A percentile compares a stretch with the other conserved stretches of the same genome.
phyloP scores from a whole-genome alignment of 2,329 filamentous ascomycete genomes.

The Alternaria infectoria region DNA sequence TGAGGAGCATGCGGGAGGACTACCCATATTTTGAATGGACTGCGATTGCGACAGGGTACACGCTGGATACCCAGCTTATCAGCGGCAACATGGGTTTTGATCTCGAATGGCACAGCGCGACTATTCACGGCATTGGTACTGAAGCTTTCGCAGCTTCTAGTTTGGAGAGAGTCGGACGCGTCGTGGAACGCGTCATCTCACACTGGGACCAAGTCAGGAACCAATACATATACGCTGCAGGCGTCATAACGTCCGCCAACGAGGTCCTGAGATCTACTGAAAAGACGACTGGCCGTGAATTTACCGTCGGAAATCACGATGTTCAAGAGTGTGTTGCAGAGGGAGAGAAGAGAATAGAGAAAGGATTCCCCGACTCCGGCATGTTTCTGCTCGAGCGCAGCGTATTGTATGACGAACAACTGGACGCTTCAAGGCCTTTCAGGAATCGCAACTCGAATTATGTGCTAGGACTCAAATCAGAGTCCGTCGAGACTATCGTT shows the following conservation, averaged over 20 bases:
- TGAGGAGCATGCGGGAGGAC: slow-evolving; percentile 20
- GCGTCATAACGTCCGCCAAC: slow-evolving; percentile 40
- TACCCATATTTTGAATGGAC: slow-evolving; percentile 39
- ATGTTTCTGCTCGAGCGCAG: slow-evolving; percentile 49
- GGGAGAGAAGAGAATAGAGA: slow-evolving; percentile 42
- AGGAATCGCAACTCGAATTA: slow-evolving; percentile 28
- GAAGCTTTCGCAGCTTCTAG: slow-evolving; percentile 48
- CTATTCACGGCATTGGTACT: slow-evolving; percentile 44
- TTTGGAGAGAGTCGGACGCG: slow-evolving; percentile 37
- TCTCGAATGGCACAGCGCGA: slow-evolving; percentile 49
- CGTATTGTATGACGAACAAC: slow-evolving; percentile 44
- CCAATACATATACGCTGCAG: slow-evolving; percentile 45
- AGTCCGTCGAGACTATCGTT: slow-evolving; percentile 27
- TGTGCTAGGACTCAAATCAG: slow-evolving; percentile 21
- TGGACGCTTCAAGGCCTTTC: slow-evolving; percentile 35
- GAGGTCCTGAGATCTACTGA: slow-evolving; percentile 41
- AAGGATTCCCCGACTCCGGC: slow-evolving; percentile 47
- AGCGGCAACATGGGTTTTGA: slow-evolving; percentile 48
- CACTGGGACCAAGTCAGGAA: slow-evolving; percentile 46
- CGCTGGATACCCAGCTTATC: slow-evolving; percentile 40
- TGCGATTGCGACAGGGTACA: slow-evolving; percentile 43
- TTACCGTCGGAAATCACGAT: slow-evolving; percentile 40
- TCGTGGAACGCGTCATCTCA: slow-evolving; percentile 31
- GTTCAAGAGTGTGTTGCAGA: slow-evolving; percentile 46
- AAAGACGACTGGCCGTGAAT: slow-evolving; percentile 32